A percentile compares a stretch with the other conserved stretches of the same genome.
Conservation (phyloP, 1,139 yeast genomes). For the Pichia sp. region DNA sequence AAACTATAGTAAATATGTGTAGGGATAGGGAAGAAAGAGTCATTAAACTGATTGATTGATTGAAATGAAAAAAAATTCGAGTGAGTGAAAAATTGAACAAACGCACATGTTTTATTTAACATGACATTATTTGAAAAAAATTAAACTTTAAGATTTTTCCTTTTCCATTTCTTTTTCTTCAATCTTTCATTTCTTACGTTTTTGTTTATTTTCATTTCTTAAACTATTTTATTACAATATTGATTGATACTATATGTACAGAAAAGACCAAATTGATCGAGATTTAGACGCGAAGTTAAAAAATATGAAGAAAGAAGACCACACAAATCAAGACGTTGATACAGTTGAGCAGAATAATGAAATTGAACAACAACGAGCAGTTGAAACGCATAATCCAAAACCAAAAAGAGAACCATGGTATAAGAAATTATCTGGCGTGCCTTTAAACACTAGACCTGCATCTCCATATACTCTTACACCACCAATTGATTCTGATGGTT, state of each 20-base stretch:
- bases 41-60: too few relatives aligned
- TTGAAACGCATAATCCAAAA: slow-evolving; percentile 21
- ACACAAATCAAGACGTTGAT: background rate
- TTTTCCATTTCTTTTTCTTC: too few relatives aligned
- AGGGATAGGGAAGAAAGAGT: too few relatives aligned
- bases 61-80: too few relatives aligned
- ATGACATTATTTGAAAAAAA: too few relatives aligned
- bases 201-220: background rate
- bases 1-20: too few relatives aligned
- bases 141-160: too few relatives aligned
- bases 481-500: slow-evolving; percentile 83
- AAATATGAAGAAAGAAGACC: slow-evolving; percentile 1
- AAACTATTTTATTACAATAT: background rate
- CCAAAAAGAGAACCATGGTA: slow-evolving; percentile 30
- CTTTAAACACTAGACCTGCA: slow-evolving; percentile 71
- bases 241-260: slow-evolving; percentile 12
- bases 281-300: slow-evolving; percentile 15
- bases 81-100: too few relatives aligned
- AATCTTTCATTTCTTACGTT: too few relatives aligned
- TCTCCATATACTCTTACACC: slow-evolving; percentile 80
- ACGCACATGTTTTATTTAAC: too few relatives aligned
- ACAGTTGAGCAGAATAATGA: slow-evolving; percentile 1
- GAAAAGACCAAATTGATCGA: slow-evolving; percentile 21
- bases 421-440: slow-evolving; percentile 28
- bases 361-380: slow-evolving; percentile 2